phyloP scores from a whole-genome alignment of 2,329 filamentous ascomycete genomes.

The Esteya vermicola region DNA sequence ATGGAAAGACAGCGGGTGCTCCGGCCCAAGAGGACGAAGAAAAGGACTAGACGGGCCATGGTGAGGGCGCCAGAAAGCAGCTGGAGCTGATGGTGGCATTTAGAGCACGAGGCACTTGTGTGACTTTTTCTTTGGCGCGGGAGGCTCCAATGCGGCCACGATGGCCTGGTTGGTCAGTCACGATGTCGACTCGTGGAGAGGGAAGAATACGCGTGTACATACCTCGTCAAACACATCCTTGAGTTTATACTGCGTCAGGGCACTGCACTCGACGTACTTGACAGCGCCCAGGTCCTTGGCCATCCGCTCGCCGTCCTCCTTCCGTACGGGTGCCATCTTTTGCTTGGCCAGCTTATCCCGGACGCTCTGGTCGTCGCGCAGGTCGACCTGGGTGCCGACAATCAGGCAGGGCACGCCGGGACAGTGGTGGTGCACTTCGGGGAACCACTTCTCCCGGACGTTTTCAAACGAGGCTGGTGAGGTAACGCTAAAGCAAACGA shows the following conservation, averaged over 20 bases:
- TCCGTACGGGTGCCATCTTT: slow-evolving; percentile 86
- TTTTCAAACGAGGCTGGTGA: slow-evolving; percentile 98
- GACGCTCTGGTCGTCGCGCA: slow-evolving; percentile 77
- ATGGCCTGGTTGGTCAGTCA: slow-evolving; percentile 53
- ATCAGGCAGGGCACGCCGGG: slow-evolving; percentile 95
- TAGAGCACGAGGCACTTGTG: slow-evolving; percentile 59
- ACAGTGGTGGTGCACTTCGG: slow-evolving; percentile 96
- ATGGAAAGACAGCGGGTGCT: slow-evolving; percentile 4
- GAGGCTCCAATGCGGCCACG: slow-evolving; percentile 85
- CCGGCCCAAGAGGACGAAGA: background rate
- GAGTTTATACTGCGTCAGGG: slow-evolving; percentile 92
- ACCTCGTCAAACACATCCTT: slow-evolving; percentile 99
- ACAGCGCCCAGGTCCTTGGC: slow-evolving; percentile 94
- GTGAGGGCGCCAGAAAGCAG: background rate
- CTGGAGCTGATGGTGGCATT: slow-evolving; percentile 3
- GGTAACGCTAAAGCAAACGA: slow-evolving; percentile 97
- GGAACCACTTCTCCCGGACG: slow-evolving; percentile 98
- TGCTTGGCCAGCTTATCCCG: slow-evolving; percentile 87
- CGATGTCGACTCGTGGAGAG: background rate
- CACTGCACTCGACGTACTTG: slow-evolving; percentile 98
- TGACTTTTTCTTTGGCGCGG: slow-evolving; percentile 62
- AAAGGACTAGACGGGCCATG: slow-evolving; percentile 4
- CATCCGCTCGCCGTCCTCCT: slow-evolving; percentile 90
- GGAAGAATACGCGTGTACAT: slow-evolving; percentile 17
- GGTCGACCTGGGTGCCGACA: slow-evolving; percentile 92